Base-by-base conservation (phyloP, 371 early-diverging fungal genomes). In the Rhizopus delemar region DNA sequence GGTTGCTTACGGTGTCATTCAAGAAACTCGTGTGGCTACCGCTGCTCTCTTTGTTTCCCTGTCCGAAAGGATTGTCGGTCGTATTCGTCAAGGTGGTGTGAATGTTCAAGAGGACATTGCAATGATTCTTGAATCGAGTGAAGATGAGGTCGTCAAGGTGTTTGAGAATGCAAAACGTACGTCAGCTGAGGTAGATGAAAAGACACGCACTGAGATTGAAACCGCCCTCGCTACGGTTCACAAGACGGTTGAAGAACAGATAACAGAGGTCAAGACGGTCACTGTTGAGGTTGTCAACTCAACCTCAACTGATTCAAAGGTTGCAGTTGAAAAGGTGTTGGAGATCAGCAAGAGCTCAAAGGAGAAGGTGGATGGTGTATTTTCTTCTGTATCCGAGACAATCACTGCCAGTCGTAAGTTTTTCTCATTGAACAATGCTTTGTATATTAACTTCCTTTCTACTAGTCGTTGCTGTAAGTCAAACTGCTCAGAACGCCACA, bases 371-470 rank as follows among this genome's bases (percentile, higher is more conserved):
- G 70, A 70, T 39, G 41, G 48, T 41, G 51, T 56, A 11, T 66
- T 66, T 41, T 51, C 39, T 9, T 33, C 54, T 35, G 64, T 66
- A 1, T 59, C 66, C 45, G 63, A 62, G 29, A 50, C 57, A 8
- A 62, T 70, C 13, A 56, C 56, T 52, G 55, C 55, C 4, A 36
- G 66, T 3, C 58, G 69, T 69, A 69, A 61, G 69, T 68, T 38
- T 12, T 5, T 49, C 0, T 12, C 15, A 15, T 28, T 36, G 22
- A 22, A 22, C 22, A 22, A 15, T 22, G 34, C 2, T 22, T 22
- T 22, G 22, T 22, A 22, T 22, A 22, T 22, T 16, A 8, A 15
- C 15, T 36, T 43, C 16, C 2, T 38, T 53, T 15, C 56, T 33
- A 33, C 8, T 49, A 57, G 60, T 60, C 13, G 35, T 60, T 13